Conservation (phyloP, 305 asterid genomes). For the Lippia alba region DNA sequence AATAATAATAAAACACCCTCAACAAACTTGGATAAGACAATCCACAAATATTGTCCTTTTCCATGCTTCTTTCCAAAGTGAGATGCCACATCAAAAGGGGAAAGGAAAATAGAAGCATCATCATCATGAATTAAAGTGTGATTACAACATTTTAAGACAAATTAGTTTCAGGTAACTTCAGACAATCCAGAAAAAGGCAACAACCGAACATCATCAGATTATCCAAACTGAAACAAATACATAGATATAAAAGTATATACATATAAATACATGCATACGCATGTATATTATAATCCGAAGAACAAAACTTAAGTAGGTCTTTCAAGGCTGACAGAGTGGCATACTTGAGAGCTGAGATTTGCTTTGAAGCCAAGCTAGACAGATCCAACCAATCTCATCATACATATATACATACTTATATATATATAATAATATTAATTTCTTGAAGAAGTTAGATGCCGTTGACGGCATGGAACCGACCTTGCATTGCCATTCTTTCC, state of each 20-base stretch:
- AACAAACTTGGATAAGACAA: no score
- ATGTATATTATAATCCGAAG: no score
- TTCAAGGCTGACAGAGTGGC: background rate
- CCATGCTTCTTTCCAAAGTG: background rate
- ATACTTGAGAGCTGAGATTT: background rate
- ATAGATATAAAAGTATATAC: background rate
- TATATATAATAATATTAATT: background rate
- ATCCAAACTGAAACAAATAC: background rate
- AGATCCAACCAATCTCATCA: background rate
- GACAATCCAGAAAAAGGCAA: background rate
- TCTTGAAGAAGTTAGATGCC: background rate
- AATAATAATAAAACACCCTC: no score
- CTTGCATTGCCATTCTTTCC: conserved; percentile 70
- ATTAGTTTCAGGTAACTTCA: background rate
- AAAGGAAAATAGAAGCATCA: background rate
- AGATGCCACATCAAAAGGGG: background rate
- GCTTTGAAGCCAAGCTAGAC: conserved; percentile 4
- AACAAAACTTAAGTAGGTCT: no score
- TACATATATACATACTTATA: no score
- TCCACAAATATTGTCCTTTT: background rate
- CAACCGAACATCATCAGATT: conserved; percentile 4
- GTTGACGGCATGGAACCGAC: conserved; percentile 34
- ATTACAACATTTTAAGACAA: background rate
- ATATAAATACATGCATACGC: background rate
- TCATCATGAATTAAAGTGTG: background rate